A percentile compares a stretch with the other conserved stretches of the same genome.
These are phyloP conservation scores for Chionographis japonica DNA, from an alignment of 106 monocot genomes.

Conservation along the genomic window DNA sequence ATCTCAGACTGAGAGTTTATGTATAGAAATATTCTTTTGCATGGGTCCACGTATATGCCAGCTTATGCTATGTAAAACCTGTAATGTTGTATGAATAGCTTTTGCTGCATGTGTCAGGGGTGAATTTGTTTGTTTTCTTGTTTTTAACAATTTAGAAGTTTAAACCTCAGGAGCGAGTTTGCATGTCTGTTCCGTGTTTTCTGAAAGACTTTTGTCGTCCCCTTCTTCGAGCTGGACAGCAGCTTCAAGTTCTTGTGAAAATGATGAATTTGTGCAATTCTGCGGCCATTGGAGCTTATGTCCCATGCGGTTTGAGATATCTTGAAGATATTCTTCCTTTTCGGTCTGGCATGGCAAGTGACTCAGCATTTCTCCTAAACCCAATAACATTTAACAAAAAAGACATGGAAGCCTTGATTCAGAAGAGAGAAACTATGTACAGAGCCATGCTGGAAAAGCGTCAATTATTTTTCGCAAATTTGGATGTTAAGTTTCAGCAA, in stretches of 20 bases:
- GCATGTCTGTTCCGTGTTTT: conserved; percentile 72
- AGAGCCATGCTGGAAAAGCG: conserved; percentile 42
- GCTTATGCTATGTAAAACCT: too few relatives aligned
- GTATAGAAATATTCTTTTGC: neutral
- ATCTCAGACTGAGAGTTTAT: neutral
- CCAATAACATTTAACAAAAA: conserved; percentile 44
- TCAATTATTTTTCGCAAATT: conserved; percentile 35
- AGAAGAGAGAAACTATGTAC: conserved; percentile 57
- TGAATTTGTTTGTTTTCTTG: conserved; percentile 10
- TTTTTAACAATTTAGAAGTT: conserved; percentile 2
- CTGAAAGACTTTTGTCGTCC: conserved; percentile 48
- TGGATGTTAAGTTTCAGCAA: conserved; percentile 31
- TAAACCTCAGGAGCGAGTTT: conserved; percentile 42
- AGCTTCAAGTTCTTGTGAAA: conserved; percentile 83
- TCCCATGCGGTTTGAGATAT: conserved; percentile 21
- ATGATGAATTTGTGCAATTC: conserved; percentile 48
- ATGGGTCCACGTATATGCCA: neutral
- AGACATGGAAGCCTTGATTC: conserved; percentile 38
- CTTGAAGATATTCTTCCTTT: conserved; percentile 66
- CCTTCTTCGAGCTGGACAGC: conserved; percentile 78
- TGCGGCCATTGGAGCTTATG: conserved; percentile 14
- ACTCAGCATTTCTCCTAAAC: conserved; percentile 30
- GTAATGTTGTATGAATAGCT: too few relatives aligned
- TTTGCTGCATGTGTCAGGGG: neutral
- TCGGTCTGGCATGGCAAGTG: conserved; percentile 36